phyloP scores from a whole-genome alignment of 2,329 filamentous ascomycete genomes.

The Stromatinia cepivora region DNA sequence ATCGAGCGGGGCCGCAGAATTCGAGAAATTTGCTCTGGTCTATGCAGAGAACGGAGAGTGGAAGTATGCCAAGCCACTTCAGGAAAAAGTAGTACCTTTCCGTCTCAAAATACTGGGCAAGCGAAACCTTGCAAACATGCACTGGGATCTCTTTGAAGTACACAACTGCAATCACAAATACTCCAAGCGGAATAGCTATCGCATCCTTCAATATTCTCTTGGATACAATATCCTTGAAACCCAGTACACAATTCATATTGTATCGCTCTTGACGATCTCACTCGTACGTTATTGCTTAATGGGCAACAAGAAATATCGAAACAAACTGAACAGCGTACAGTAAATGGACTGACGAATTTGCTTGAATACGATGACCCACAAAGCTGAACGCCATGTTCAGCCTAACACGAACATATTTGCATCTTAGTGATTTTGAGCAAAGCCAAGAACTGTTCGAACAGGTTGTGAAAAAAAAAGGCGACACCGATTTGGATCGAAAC shows the following conservation, averaged over 20 bases:
- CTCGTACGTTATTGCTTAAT: not conserved
- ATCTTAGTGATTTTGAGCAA: constrained; percentile 30
- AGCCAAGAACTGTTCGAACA: constrained; percentile 29
- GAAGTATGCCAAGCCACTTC: constrained; percentile 33
- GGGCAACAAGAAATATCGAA: not conserved
- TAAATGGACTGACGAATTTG: not conserved
- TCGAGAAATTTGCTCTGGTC: constrained; percentile 35
- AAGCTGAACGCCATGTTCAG: constrained; percentile 41
- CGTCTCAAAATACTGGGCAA: constrained; percentile 21
- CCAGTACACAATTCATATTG: not conserved
- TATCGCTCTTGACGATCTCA: not conserved
- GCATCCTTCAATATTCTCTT: not conserved
- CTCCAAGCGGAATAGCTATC: constrained; percentile 14
- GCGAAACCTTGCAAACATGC: constrained; percentile 19
- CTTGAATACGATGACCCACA: constrained; percentile 30
- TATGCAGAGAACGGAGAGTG: constrained; percentile 39
- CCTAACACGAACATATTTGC: constrained; percentile 36
- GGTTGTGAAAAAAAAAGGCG: not conserved
- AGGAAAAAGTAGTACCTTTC: constrained; percentile 25
- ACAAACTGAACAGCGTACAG: not conserved
- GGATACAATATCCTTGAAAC: not conserved
- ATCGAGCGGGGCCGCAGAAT: constrained; percentile 29
- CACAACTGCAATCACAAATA: constrained; percentile 17
- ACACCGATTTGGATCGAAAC: not conserved
- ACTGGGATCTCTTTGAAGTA: constrained; percentile 25